phyloP scores from a whole-genome alignment of 2,329 filamentous ascomycete genomes.

The Penicillium brasilianum region DNA sequence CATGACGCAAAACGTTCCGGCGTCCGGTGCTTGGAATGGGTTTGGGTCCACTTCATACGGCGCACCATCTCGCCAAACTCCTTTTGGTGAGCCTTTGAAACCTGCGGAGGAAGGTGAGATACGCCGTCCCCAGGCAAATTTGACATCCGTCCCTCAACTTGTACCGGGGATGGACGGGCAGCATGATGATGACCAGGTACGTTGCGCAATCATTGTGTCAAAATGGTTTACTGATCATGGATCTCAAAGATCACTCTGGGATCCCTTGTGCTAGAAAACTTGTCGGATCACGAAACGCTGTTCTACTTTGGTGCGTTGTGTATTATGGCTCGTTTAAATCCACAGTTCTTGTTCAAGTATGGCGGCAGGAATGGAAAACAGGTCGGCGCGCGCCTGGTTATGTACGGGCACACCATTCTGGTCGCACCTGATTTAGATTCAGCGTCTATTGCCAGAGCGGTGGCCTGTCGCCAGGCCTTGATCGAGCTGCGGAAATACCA shows the following conservation, averaged over 20 bases:
- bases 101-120: not conserved
- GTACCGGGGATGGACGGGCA: not conserved
- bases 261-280: not conserved
- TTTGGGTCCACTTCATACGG: not conserved
- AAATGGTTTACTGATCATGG: not conserved
- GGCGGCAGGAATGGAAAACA: slow-evolving; percentile 16
- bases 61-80: not conserved
- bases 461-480: slow-evolving; percentile 37
- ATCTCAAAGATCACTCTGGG: not conserved
- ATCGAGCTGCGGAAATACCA: slow-evolving; percentile 29
- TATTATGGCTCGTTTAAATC: slow-evolving; percentile 32
- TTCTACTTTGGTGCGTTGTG: slow-evolving; percentile 42
- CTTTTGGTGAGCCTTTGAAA: not conserved
- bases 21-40: not conserved
- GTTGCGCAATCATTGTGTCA: not conserved
- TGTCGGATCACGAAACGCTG: slow-evolving; percentile 18
- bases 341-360: slow-evolving; percentile 32
- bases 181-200: not conserved
- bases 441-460: slow-evolving; percentile 29
- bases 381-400: slow-evolving; percentile 32
- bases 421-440: slow-evolving; percentile 16
- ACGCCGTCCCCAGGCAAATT: no score
- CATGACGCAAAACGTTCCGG: not conserved
- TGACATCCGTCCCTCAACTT: not conserved
- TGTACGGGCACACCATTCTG: slow-evolving; percentile 38